Conservation (phyloP, 202 grass and related monocot species). For the Brachypodium distachyon region DNA sequence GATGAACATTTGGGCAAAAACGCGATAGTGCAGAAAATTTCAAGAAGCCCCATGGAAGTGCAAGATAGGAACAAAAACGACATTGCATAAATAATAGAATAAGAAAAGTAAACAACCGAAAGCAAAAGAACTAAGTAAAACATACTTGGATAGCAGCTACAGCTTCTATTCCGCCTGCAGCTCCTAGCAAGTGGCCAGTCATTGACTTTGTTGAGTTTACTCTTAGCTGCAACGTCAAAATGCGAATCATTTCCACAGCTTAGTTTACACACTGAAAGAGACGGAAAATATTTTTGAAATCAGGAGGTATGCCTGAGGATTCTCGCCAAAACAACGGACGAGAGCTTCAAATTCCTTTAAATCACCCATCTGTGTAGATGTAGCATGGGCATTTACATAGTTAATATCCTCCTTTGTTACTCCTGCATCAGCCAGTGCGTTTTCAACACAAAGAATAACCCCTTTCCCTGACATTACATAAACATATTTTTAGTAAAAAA, state of each 20-base stretch:
- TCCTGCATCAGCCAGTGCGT: constrained; percentile 76
- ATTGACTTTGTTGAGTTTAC: constrained; percentile 99
- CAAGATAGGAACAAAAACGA: neutral
- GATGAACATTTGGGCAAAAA: neutral
- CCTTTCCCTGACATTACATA: constrained; percentile 63
- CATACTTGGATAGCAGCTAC: constrained; percentile 83
- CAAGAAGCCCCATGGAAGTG: neutral
- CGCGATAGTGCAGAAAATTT: neutral
- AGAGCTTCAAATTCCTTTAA: constrained; percentile 96
- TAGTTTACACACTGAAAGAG: neutral
- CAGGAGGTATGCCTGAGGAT: constrained; percentile 49
- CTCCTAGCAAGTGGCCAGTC: constrained; percentile 89
- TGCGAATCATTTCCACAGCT: neutral
- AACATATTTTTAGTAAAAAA: constrained; percentile 7
- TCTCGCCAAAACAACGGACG: constrained; percentile 74
- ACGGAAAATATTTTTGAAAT: constrained; percentile 19
- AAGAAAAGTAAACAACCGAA: neutral
- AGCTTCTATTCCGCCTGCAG: constrained; percentile 93
- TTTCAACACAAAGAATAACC: constrained; percentile 92
- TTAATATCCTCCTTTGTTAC: constrained; percentile 80
- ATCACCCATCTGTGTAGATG: constrained; percentile 86
- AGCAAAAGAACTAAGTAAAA: neutral
- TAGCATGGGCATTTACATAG: constrained; percentile 99
- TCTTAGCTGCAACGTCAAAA: constrained; percentile 55
- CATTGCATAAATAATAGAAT: neutral